These are phyloP conservation scores for Gossypium gossypioides DNA, from an alignment of 441 rosid genomes.

Conservation along the genomic window DNA sequence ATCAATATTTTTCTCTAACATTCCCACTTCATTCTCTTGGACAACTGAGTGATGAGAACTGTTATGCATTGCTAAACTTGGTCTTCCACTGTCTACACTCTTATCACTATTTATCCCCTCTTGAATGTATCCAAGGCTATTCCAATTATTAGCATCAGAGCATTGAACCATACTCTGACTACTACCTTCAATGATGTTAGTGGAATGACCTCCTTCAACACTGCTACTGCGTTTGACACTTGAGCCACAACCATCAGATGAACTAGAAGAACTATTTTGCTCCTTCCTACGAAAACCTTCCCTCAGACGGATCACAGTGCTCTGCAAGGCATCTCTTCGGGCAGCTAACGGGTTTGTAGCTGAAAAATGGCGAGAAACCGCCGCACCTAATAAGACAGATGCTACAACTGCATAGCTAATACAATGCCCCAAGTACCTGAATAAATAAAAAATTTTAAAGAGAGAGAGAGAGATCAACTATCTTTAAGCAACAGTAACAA, in stretches of 20 bases:
- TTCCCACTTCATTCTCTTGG: slow-evolving; percentile 84
- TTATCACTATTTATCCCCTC: slow-evolving; percentile 85
- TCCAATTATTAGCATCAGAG: slow-evolving; percentile 53
- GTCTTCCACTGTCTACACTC: slow-evolving; percentile 96
- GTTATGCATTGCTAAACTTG: slow-evolving; percentile 79
- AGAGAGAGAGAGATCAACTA: slow-evolving; percentile 12
- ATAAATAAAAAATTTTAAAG: slow-evolving; percentile 12
- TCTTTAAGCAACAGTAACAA: slow-evolving; percentile 10
- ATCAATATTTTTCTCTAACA: slow-evolving; percentile 61
- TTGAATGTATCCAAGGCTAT: slow-evolving; percentile 36
- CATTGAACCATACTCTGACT: slow-evolving; percentile 39
- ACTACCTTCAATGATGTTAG: slow-evolving; percentile 55
- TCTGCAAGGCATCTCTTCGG: slow-evolving; percentile 91
- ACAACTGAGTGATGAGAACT: slow-evolving; percentile 82
- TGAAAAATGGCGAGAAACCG: slow-evolving; percentile 91
- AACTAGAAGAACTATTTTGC: slow-evolving; percentile 83
- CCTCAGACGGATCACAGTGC: slow-evolving; percentile 94
- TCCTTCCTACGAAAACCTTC: slow-evolving; percentile 97
- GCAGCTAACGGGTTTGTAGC: slow-evolving; percentile 88
- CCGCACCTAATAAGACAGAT: slow-evolving; percentile 90
- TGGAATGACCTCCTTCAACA: slow-evolving; percentile 69
- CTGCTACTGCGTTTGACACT: slow-evolving; percentile 92
- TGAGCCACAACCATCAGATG: slow-evolving; percentile 99
- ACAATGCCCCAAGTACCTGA: slow-evolving; percentile 97
- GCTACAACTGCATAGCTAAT: slow-evolving; percentile 96